Evolutionary conservation across 78 protist genomes (phyloP).

Genomic region (Parvularia atlantis): DNA sequence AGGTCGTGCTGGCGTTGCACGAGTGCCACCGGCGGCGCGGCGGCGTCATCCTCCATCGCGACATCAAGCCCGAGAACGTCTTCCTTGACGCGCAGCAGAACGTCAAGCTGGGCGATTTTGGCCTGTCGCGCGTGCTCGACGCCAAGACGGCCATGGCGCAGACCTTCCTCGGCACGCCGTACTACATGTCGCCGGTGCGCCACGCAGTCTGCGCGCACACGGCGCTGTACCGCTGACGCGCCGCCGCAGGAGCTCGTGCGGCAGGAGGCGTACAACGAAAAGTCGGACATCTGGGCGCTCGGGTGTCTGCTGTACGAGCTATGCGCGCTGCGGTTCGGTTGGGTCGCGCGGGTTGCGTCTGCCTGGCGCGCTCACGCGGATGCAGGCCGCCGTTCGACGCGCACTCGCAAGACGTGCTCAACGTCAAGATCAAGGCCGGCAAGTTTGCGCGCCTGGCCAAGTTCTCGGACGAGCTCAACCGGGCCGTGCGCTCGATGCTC

Average conservation of each 20-base stretch:
- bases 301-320: conserved; percentile 9
- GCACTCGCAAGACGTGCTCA: too few species aligned
- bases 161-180: conserved; percentile 80
- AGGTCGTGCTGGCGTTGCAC: conserved; percentile 53
- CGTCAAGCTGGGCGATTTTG: conserved; percentile 87
- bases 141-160: conserved; percentile 33
- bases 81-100: conserved; percentile 26
- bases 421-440: too few species aligned
- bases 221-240: not conserved
- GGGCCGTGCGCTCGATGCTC: too few species aligned
- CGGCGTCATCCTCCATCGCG: conserved; percentile 81
- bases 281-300: conserved; percentile 57
- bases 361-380: too few species aligned
- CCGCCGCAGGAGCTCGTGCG: conserved; percentile 22
- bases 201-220: too few species aligned
- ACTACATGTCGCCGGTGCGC: conserved; percentile 71
- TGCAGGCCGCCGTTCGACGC: too few species aligned
- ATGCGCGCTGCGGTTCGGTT: too few species aligned
- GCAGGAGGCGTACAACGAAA: conserved; percentile 31
- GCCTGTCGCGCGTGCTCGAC: conserved; percentile 68
- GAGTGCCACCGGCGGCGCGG: conserved; percentile 49
- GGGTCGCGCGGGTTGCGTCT: too few species aligned
- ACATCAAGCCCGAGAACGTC: conserved; percentile 75
- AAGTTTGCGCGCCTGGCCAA: too few species aligned
- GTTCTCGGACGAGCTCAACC: too few species aligned